Evolutionary conservation across 768 basidiomycete genomes (phyloP).

Genomic region (Rhodosporidiobolus odoratus): DNA sequence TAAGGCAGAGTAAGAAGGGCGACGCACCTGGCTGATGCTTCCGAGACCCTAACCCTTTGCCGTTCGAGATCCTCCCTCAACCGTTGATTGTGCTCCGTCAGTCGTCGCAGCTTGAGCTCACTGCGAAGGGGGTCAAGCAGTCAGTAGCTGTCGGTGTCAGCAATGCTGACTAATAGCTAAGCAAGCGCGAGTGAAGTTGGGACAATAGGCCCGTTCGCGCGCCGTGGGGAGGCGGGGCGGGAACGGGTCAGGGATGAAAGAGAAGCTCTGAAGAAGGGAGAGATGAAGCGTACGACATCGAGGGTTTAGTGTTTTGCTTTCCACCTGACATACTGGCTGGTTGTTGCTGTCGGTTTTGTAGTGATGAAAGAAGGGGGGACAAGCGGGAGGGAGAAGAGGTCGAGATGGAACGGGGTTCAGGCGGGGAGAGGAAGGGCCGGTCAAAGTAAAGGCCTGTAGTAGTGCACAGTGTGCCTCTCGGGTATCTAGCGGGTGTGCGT

Average conservation of each 20-base stretch:
- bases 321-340: constrained; percentile 14
- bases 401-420: not conserved
- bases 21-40: constrained; percentile 77
- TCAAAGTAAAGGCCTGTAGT: too few species aligned
- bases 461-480: too few species aligned
- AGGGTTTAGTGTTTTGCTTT: constrained; percentile 25
- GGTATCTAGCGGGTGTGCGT: too few species aligned
- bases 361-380: not conserved
- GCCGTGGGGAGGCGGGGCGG: not conserved
- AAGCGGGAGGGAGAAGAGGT: not conserved
- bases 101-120: constrained; percentile 87
- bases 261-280: not conserved
- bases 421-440: not conserved
- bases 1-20: not conserved
- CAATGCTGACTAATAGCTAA: too few species aligned
- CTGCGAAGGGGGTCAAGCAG: constrained; percentile 1
- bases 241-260: not conserved
- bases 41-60: constrained; percentile 84
- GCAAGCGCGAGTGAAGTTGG: too few species aligned
- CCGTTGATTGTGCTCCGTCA: constrained; percentile 90
- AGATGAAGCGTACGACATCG: constrained; percentile 34
- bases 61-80: constrained; percentile 81
- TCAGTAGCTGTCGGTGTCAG: not conserved
- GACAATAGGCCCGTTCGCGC: constrained; percentile 1
- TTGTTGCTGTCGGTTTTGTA: not conserved